These are phyloP conservation scores for Scheffersomyces segobiensis DNA, from an alignment of 1,139 yeast genomes.

Conservation along the genomic window DNA sequence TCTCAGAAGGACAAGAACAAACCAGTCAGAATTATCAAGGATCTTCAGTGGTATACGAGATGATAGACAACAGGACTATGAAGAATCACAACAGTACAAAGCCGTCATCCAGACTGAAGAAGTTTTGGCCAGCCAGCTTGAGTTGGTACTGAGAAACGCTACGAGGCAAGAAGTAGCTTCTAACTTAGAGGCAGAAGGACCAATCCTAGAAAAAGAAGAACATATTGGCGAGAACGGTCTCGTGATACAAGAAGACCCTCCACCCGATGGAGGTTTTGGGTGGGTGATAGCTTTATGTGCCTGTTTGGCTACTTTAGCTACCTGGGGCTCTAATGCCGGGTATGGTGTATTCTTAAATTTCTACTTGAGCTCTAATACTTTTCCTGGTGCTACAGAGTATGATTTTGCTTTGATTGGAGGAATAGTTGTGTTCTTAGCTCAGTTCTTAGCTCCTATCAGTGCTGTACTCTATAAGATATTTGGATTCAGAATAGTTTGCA, in stretches of 20 bases:
- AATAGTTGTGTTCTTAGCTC: slow-evolving; percentile 57
- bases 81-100: slow-evolving; percentile 16
- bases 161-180: not conserved
- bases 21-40: slow-evolving; percentile 25
- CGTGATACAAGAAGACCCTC: slow-evolving; percentile 26
- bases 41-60: slow-evolving; percentile 35
- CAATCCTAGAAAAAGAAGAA: slow-evolving; percentile 6
- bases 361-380: slow-evolving; percentile 46
- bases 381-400: slow-evolving; percentile 56
- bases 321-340: slow-evolving; percentile 77
- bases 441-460: slow-evolving; percentile 56
- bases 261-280: slow-evolving; percentile 71
- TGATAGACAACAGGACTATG: slow-evolving; percentile 25
- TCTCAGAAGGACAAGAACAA: slow-evolving; percentile 2
- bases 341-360: slow-evolving; percentile 68
- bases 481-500: slow-evolving; percentile 35
- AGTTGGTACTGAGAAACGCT: slow-evolving; percentile 13
- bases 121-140: slow-evolving; percentile 23
- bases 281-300: slow-evolving; percentile 67
- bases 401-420: slow-evolving; percentile 76
- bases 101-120: slow-evolving; percentile 23
- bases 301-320: slow-evolving; percentile 46
- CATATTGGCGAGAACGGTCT: slow-evolving; percentile 7
- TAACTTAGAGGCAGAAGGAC: not conserved
- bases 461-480: slow-evolving; percentile 33